A percentile compares a stretch with the other conserved stretches of the same genome.
phyloP scores from a whole-genome alignment of 2,329 filamentous ascomycete genomes.

The Chaetomiaceae sp. region DNA sequence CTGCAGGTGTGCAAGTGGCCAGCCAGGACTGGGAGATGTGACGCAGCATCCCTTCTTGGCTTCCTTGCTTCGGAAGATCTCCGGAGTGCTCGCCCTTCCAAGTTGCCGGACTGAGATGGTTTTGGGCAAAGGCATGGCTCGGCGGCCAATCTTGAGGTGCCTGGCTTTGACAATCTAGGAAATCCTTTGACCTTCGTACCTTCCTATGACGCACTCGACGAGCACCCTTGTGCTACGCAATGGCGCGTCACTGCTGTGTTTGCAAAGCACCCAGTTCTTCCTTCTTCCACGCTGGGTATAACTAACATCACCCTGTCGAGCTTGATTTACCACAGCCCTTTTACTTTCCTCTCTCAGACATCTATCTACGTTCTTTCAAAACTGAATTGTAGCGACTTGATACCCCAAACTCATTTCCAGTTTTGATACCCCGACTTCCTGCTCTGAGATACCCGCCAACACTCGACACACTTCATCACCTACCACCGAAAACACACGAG shows the following conservation, averaged over 20 bases:
- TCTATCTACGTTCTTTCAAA: background rate
- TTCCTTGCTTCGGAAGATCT: background rate
- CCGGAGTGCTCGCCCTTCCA: background rate
- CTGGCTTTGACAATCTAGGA: slow-evolving; percentile 5
- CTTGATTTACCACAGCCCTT: background rate
- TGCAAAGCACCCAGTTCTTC: background rate
- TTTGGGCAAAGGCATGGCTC: background rate
- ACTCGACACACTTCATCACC: background rate
- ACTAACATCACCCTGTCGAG: background rate
- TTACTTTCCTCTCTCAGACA: background rate
- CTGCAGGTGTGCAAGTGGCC: no score
- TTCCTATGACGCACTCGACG: slow-evolving; percentile 24
- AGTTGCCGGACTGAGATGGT: background rate
- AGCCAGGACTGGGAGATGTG: no score
- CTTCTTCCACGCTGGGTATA: background rate
- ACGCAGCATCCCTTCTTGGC: background rate
- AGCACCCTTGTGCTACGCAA: background rate
- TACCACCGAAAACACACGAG: background rate
- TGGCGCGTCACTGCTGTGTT: slow-evolving; percentile 15
- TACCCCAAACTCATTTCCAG: background rate
- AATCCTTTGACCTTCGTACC: slow-evolving; percentile 2
- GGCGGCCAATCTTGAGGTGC: background rate
- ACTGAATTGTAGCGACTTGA: background rate
- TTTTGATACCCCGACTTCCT: slow-evolving; percentile 1
- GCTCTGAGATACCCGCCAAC: background rate